phyloP scores from a whole-genome alignment of 768 basidiomycete species.

The Tremella mesenterica region DNA sequence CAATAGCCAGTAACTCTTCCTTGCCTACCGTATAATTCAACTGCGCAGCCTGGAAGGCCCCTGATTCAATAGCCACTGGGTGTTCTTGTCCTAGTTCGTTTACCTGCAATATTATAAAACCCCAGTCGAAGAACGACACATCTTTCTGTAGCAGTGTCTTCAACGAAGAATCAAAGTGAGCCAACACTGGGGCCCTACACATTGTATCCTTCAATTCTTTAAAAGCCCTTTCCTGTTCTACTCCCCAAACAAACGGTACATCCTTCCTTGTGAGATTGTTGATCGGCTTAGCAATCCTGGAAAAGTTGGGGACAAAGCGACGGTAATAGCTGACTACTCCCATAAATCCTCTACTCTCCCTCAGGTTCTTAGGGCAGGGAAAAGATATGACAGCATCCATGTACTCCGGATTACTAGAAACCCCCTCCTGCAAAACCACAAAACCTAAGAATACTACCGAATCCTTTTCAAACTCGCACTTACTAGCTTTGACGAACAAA shows the following conservation, averaged over 20 bases:
- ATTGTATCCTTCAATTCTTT: background rate
- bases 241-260: slow-evolving; percentile 1
- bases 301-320: slow-evolving; percentile 20
- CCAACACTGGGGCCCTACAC: background rate
- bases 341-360: slow-evolving; percentile 16
- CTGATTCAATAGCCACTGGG: slow-evolving; percentile 16
- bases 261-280: slow-evolving; percentile 6
- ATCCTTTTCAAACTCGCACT: slow-evolving; percentile 9
- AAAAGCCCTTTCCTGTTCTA: background rate
- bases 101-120: slow-evolving; percentile 37
- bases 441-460: slow-evolving; percentile 3
- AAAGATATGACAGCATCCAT: slow-evolving; percentile 10
- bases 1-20: slow-evolving; percentile 18
- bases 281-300: slow-evolving; percentile 11
- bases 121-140: slow-evolving; percentile 38
- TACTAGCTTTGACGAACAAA: slow-evolving; percentile 1
- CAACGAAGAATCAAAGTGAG: slow-evolving; percentile 7
- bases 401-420: background rate
- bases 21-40: slow-evolving; percentile 51
- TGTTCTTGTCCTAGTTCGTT: slow-evolving; percentile 1
- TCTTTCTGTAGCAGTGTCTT: slow-evolving; percentile 21
- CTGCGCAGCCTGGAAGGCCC: slow-evolving; percentile 37
- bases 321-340: slow-evolving; percentile 23
- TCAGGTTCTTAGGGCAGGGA: slow-evolving; percentile 15
- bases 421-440: background rate